phyloP scores from a whole-genome alignment of 1,139 yeast genomes.

The Dujonia santamariae region DNA sequence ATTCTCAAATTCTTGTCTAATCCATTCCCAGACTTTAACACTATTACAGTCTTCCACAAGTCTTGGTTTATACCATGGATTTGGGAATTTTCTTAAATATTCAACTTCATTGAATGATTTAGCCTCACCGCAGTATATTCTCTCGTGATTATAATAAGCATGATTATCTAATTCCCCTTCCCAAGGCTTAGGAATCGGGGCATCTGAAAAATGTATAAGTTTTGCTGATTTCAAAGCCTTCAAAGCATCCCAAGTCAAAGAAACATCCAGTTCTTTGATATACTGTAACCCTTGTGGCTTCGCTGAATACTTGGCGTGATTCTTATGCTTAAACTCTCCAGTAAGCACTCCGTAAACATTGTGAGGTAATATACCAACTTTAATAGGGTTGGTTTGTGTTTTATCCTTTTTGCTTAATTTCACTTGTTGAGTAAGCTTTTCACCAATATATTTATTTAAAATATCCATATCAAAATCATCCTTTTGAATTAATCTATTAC shows the following conservation, averaged over 20 bases:
- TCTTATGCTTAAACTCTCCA: constrained; percentile 42
- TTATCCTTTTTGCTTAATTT: constrained; percentile 2
- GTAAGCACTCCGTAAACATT: constrained; percentile 44
- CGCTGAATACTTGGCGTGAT: constrained; percentile 22
- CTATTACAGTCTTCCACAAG: constrained; percentile 32
- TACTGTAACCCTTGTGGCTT: constrained; percentile 36
- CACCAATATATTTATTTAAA: constrained; percentile 34
- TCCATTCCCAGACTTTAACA: constrained; percentile 31
- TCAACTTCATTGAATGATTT: constrained; percentile 12
- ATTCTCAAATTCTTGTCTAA: constrained; percentile 16
- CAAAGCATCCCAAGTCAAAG: constrained; percentile 24
- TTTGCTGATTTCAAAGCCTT: constrained; percentile 18
- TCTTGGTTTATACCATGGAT: constrained; percentile 22
- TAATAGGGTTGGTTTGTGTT: constrained; percentile 16
- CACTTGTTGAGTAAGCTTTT: constrained; percentile 15
- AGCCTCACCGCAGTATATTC: constrained; percentile 23
- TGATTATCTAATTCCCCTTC: constrained; percentile 18
- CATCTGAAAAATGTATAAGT: constrained; percentile 41
- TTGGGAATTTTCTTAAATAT: constrained; percentile 19
- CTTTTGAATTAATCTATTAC: constrained; percentile 17
- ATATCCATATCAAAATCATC: constrained; percentile 52
- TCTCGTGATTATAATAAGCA: constrained; percentile 22
- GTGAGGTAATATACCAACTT: constrained; percentile 43
- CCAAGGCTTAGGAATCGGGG: constrained; percentile 51
- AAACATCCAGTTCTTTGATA: constrained; percentile 10